Evolutionary conservation across 352 stramenopile species (phyloP).

Genomic region (Phytophthora uliginosa): DNA sequence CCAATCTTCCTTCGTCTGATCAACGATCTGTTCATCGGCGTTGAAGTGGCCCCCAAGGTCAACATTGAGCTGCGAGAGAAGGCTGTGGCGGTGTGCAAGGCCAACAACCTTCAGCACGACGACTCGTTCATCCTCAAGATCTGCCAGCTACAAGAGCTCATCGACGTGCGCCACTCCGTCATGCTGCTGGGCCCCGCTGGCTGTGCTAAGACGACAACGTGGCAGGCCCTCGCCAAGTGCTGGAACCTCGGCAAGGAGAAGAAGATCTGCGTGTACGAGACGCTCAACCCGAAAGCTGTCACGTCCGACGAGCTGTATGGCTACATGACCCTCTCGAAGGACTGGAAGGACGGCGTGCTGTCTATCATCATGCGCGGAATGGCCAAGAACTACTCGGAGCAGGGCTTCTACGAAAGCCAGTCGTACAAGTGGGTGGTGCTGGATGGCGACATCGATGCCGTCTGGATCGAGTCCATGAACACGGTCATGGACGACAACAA

Average conservation of each 20-base stretch:
- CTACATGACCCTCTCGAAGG: constrained; percentile 93
- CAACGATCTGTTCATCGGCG: constrained; percentile 92
- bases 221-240: constrained; percentile 88
- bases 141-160: constrained; percentile 88
- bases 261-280: constrained; percentile 92
- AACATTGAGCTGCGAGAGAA: constrained; percentile 95
- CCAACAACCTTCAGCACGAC: constrained; percentile 87
- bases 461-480: constrained; percentile 97
- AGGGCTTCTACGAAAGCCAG: constrained; percentile 97
- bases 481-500: constrained; percentile 99
- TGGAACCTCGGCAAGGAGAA: constrained; percentile 92
- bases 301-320: constrained; percentile 95
- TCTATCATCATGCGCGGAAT: constrained; percentile 94
- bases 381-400: constrained; percentile 91
- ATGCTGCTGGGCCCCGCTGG: constrained; percentile 88
- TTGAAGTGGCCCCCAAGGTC: constrained; percentile 96
- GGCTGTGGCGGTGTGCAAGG: constrained; percentile 92
- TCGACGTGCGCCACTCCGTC: constrained; percentile 90
- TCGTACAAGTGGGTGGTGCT: constrained; percentile 93
- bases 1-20: constrained; percentile 91
- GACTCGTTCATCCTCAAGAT: constrained; percentile 91
- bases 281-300: constrained; percentile 89
- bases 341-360: constrained; percentile 92
- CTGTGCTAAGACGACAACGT: constrained; percentile 89
- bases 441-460: constrained; percentile 90